Evolutionary conservation across 805 yeast genomes (phyloP).

Genomic region (Aciculoconidium aculeatum): DNA sequence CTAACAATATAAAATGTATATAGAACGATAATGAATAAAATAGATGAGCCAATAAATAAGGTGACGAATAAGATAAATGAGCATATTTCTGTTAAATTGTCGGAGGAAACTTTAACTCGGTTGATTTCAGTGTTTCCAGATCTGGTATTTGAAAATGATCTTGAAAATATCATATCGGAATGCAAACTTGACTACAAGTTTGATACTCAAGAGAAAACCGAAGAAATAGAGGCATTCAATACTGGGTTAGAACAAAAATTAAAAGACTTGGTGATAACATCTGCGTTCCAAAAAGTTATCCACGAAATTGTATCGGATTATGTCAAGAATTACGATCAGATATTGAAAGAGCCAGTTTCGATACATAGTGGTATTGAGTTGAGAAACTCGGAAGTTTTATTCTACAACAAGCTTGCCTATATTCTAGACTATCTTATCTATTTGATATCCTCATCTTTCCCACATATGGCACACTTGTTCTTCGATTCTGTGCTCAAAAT

Average conservation of each 20-base stretch:
- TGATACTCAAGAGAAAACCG: conserved; percentile 6
- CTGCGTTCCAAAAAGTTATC: conserved; percentile 17
- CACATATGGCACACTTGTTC: conserved; percentile 17
- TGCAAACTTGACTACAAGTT: conserved; percentile 6
- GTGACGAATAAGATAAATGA: too few species aligned
- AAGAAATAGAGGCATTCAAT: conserved; percentile 18
- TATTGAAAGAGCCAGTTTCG: neutral
- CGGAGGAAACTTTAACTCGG: too few species aligned
- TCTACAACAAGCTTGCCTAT: conserved; percentile 14
- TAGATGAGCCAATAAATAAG: conserved; percentile 1
- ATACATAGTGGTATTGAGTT: conserved; percentile 5
- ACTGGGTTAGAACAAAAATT: conserved; percentile 15
- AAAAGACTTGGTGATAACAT: conserved; percentile 15
- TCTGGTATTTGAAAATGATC: too few species aligned
- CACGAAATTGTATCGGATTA: conserved; percentile 4
- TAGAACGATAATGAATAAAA: too few species aligned
- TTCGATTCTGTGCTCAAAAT: conserved; percentile 20
- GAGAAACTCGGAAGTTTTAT: conserved; percentile 4
- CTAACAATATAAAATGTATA: too few species aligned
- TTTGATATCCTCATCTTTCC: conserved; percentile 11
- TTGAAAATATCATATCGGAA: too few species aligned
- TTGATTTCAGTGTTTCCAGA: too few species aligned
- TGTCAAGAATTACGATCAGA: neutral
- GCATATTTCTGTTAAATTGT: too few species aligned
- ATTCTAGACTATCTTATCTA: conserved; percentile 23